Conservation (phyloP, 2,329 filamentous ascomycete species). For the Zymoseptoria tritici region DNA sequence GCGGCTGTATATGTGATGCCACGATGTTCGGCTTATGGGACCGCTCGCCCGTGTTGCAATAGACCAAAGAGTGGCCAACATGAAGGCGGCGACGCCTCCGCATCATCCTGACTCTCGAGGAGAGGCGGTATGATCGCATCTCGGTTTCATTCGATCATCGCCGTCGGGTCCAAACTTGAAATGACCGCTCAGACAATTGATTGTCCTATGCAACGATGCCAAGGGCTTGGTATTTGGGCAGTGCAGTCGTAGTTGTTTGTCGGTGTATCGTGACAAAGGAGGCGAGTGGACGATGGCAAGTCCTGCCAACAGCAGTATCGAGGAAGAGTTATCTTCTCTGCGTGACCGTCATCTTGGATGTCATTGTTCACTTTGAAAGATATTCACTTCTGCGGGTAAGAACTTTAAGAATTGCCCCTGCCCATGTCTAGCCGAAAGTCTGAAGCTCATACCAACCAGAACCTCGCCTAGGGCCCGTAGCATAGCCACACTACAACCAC, state of each 20-base stretch:
- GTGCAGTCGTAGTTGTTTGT: background rate
- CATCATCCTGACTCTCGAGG: too few species aligned
- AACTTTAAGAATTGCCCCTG: background rate
- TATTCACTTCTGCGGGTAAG: background rate
- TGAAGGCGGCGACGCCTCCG: background rate
- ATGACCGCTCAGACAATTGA: background rate
- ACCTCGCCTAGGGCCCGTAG: background rate
- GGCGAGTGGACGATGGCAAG: background rate
- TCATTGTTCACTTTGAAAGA: background rate
- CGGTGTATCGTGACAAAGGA: background rate
- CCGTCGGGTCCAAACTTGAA: background rate
- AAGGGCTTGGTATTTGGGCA: background rate
- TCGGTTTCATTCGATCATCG: background rate
- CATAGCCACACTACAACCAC: background rate
- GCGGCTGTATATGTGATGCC: background rate
- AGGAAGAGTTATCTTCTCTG: background rate
- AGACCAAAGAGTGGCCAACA: too few species aligned
- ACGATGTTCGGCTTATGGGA: background rate
- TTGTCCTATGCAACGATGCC: background rate
- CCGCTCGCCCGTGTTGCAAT: too few species aligned
- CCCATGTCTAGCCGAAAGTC: background rate
- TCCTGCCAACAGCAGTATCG: background rate
- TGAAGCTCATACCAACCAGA: background rate
- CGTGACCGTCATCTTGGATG: background rate
- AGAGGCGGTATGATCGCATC: background rate